Evolutionary conservation across 1,284 basidiomycete genomes (phyloP), one percentile per base, ranked within the genome.

Genomic region (Pyrrhoderma noxium): DNA sequence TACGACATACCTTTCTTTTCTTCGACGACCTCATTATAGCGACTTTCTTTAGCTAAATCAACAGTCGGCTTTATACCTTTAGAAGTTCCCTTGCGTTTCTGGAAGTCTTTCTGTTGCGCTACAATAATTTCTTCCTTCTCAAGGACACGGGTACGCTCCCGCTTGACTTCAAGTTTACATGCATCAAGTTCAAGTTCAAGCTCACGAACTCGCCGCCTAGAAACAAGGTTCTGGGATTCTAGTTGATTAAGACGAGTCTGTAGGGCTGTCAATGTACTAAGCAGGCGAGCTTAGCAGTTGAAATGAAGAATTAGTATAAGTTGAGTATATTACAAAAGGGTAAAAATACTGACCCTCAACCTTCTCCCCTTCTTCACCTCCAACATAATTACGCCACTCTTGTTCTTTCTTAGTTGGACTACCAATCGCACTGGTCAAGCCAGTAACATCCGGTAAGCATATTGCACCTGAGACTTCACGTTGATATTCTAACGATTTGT

Each of bases 121-220:
- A 67, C 62, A 21, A 71, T 68, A 2, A 63, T 55, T 42, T 76
- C 74, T 56, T 80, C 78, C 41, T 72, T 70, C 53, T 80, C 77
- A 41, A 80, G 64, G 9, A 85, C 70, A 18, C 76, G 68, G 1
- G 82, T 80, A 8, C 85, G 74, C 60, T 89, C 85, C 47, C 70
- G 68, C 1, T 70, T 73, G 3, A 88, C 86, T 42, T 89, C 84
- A 19, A 75, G 74, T 62, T 84, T 86, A 59, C 85, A 89, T 2
- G 77, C 73, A 56, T 89, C 84, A 2, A 93, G 73, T 62, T 93
- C 91, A 47, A 75, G 69, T 65, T 94, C 91, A 3, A 94, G 74
- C 61, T 93, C 90, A 37, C 79, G 70, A 18, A 93, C 85, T 11
- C 90, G 75, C 18, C 85, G 71, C 1, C 87, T 73, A 1, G 89